These are phyloP conservation scores for Solanum aculeatissimum DNA, from an alignment of 305 asterid species.

Conservation along the genomic window DNA sequence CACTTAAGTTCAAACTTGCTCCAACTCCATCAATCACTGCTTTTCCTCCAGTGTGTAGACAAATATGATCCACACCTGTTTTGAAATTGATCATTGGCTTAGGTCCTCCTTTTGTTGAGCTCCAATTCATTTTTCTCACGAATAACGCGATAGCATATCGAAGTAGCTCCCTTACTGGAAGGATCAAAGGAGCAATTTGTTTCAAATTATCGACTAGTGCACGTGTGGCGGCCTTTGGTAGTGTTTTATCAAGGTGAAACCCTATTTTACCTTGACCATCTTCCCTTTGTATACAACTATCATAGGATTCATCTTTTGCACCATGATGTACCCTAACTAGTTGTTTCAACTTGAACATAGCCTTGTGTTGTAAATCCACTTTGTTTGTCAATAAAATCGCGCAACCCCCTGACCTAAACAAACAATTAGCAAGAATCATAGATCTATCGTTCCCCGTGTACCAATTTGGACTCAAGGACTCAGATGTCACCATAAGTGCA, in stretches of 20 bases:
- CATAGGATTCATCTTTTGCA: slow-evolving; percentile 45
- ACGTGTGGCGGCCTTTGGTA: slow-evolving; percentile 69
- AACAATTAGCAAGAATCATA: slow-evolving; percentile 68
- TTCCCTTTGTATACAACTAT: slow-evolving; percentile 53
- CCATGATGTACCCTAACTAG: slow-evolving; percentile 76
- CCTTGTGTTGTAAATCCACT: not conserved
- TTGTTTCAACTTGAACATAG: slow-evolving; percentile 46
- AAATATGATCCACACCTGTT: slow-evolving; percentile 68
- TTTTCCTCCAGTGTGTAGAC: slow-evolving; percentile 81
- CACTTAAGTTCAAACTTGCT: slow-evolving; percentile 29
- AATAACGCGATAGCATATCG: slow-evolving; percentile 18
- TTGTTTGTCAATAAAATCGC: slow-evolving; percentile 52
- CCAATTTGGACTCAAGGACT: slow-evolving; percentile 60
- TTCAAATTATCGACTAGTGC: slow-evolving; percentile 64
- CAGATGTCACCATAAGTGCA: slow-evolving; percentile 63
- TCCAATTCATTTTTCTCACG: not conserved
- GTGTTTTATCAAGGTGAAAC: slow-evolving; percentile 46
- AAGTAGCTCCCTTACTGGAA: slow-evolving; percentile 47
- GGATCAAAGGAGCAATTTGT: slow-evolving; percentile 44
- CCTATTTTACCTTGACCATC: slow-evolving; percentile 52
- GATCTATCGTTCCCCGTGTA: slow-evolving; percentile 61
- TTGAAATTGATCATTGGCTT: slow-evolving; percentile 33
- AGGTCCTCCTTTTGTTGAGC: not conserved
- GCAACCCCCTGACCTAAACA: slow-evolving; percentile 70
- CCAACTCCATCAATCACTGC: slow-evolving; percentile 77